Percentiles rank a stretch among this genome's conserved stretches.
These are phyloP conservation scores for Dictyophora rubrovolvata DNA, from an alignment of 768 basidiomycete genomes.

Conservation along the genomic window DNA sequence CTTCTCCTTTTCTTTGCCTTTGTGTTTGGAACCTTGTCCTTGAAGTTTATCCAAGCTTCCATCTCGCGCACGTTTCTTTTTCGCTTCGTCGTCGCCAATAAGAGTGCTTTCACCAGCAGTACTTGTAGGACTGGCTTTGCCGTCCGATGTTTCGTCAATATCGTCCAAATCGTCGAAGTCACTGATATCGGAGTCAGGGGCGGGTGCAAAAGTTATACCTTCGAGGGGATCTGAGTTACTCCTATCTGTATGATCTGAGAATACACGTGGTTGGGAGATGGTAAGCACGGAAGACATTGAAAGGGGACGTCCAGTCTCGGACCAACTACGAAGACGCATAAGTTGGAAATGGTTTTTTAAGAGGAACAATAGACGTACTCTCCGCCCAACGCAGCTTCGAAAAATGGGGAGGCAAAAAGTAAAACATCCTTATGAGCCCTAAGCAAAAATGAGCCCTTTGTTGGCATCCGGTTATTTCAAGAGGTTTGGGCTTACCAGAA, in stretches of 20 bases:
- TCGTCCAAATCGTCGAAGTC: constrained; percentile 38
- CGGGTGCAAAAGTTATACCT: constrained; percentile 51
- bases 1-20: constrained; percentile 11
- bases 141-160: not conserved
- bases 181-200: constrained; percentile 34
- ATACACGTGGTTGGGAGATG: constrained; percentile 61
- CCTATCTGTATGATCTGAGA: constrained; percentile 36
- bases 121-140: constrained; percentile 4
- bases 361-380: constrained; percentile 17
- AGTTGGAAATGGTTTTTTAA: not conserved
- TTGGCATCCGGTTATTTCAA: not conserved
- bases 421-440: constrained; percentile 91
- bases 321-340: constrained; percentile 46
- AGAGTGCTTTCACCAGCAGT: constrained; percentile 6
- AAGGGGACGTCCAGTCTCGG: constrained; percentile 54
- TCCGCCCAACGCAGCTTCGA: constrained; percentile 82
- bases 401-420: constrained; percentile 91
- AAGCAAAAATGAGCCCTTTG: not conserved
- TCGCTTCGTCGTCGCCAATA: constrained; percentile 10
- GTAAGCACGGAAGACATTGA: constrained; percentile 80
- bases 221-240: constrained; percentile 24
- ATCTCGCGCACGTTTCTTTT: constrained; percentile 33
- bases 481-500: constrained; percentile 60
- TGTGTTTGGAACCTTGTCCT: constrained; percentile 29
- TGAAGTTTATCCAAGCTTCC: constrained; percentile 51